Evolutionary conservation across 2,329 filamentous ascomycete genomes (phyloP), one percentile per base, ranked within the genome.

Genomic region (Pseudocercospora eumusae): DNA sequence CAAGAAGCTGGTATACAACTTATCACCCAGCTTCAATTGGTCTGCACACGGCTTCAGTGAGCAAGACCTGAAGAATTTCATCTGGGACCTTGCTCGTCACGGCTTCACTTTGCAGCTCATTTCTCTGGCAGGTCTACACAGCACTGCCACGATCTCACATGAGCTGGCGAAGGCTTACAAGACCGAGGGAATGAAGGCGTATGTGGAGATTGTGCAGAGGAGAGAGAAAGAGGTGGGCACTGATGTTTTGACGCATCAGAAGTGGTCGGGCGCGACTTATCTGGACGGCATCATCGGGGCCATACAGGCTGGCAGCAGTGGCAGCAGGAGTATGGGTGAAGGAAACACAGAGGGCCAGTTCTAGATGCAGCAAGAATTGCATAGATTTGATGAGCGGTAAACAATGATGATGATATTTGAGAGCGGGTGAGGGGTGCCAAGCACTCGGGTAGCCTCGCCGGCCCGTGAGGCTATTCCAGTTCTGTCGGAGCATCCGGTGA

Each of bases 21-120:
- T 99, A 1, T 93, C 89, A 4, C 95, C 95, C 0, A 96, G 91
- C 8, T 99, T 99, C 84, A 98, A 99, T 82, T 99, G 95, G 95
- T 95, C 96, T 86, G 87, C 87, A 10, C 93, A 98, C 75, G 95
- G 93, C 28, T 99, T 98, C 78, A 88, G 85, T 2, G 87, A 92
- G 66, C 87, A 86, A 64, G 88, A 89, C 5, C 83, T 99, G 59
- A 92, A 90, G 79, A 92, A 86, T 5, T 99, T 99, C 76, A 90
- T 99, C 70, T 98, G 93, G 93, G 93, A 98, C 75, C 86, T 99
- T 67, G 95, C 93, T 8, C 87, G 88, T 74, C 90, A 97, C 71
- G 93, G 93, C 63, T 88, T 88, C 68, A 82, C 87, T 23, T 77
- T 88, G 59, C 86, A 88, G 75, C 78, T 88, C 45, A 86, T 88